Base-by-base conservation (phyloP, 2,329 filamentous ascomycete genomes). In the Xylariaceae sp. region DNA sequence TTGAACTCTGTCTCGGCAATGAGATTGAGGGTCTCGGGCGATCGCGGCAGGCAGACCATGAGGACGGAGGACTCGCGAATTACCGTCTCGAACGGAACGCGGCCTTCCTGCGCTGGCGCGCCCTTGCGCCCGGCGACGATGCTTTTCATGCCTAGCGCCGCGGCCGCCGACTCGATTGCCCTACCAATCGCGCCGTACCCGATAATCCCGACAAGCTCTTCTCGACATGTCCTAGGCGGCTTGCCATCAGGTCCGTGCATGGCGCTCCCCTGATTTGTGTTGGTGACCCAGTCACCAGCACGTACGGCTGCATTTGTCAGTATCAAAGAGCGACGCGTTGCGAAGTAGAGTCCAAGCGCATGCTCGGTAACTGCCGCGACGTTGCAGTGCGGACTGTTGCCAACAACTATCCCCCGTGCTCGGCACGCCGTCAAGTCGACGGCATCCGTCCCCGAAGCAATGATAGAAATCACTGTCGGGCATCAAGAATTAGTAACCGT, bases 261-360 rank as follows among this genome's bases (percentile, higher is more conserved):
- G 1, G 50, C 50, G 42, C 37, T 49, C 43, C 63, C 56, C 49
- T 71, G 56, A 58, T 54, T 60, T 10, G 65, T 56, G 19, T 61
- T 63, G 26, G 48, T 45, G 2, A 56, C 44, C 69, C 69, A 71
- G 50, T 55, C 63, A 0, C 68, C 70, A 1, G 54, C 30, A 4
- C 60, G 59, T 1, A 60, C 65, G 36, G 68, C 48, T 3, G 60
- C 52, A 61, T 71, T 63, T 40, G 68, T 60, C 4, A 65, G 63
- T 10, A 69, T 57, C 2, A 75, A 54, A 30, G 67, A 69, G n/a
- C 73, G 68, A 39, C 72, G 69, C 19, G 65, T 53, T 3, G 68
- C 66, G 56, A 74, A 61, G 61, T 75, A 78, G 4, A 81, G 67
- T 0, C 72, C 68, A 7, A 82, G 67, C 26, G 67, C 77, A 60